Base-by-base conservation (phyloP, 495 filamentous ascomycete species). In the Aspergillus sclerotiicarbonarius region DNA sequence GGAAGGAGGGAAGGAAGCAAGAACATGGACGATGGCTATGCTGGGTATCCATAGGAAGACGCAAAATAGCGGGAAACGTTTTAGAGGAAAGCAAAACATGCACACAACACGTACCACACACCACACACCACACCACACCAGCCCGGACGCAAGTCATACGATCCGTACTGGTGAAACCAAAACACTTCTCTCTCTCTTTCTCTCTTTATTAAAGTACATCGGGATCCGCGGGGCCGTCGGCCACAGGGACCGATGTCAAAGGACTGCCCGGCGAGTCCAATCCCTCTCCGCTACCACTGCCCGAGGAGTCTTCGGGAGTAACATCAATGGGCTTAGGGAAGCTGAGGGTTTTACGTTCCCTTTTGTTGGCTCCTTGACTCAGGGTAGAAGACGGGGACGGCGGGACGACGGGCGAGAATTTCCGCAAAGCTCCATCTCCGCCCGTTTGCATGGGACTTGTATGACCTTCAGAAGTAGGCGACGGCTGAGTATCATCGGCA, bases 1-100 rank as follows among this genome's bases (percentile, higher is more conserved):
- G 70, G 57, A 61, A 15, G 18, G 33, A 6, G 53, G 16, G 21
- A 29, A 47, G 37, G 9, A 31, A 20, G 53, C 48, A 58, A 51
- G 33, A 54, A 39, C 30, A 37, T 15, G 33, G 54, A 56, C 33
- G 32, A 49, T 18, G 33, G 64, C 66, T 71, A 71, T 65, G 61
- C 58, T 65, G 71, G 71, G 71, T 74, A 74, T 74, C 68, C 71
- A 70, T 66, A 56, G 66, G 47, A 64, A 70, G 64, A 69, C 63
- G 70, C 61, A 62, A 58, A 59, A 31, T 37, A 55, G 51, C 55
- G 65, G 51, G 39, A 35, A 52, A 57, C 13, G 19, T 35, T 55
- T 30, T 19, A 16, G 51, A 21, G 39, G 32, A 54, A 54, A 25
- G 25, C 2, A 25, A 44, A 46, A 54, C 13, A 37, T 19, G 30